Conservation (phyloP, 176 grass and related monocot species). For the Carex scoparia region DNA sequence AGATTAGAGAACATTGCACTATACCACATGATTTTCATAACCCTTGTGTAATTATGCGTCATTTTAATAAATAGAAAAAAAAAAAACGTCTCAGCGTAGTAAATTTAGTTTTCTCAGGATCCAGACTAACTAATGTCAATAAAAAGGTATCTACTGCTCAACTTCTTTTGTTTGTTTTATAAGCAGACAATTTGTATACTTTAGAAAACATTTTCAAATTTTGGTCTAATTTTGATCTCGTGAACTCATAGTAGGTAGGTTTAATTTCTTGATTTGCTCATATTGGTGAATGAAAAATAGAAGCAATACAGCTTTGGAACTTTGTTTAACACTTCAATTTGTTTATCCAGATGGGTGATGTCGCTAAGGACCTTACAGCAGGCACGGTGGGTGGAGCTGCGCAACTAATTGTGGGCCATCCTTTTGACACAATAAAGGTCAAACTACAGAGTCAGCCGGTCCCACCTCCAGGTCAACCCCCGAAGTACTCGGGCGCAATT, state of each 20-base stretch:
- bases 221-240: background rate
- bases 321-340: constrained; percentile 15
- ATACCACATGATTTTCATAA: background rate
- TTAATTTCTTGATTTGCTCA: background rate
- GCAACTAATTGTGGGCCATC: constrained; percentile 73
- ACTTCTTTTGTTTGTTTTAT: background rate
- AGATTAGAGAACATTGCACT: background rate
- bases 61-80: too few species aligned
- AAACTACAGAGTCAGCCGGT: constrained; percentile 86
- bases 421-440: constrained; percentile 90
- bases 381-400: constrained; percentile 75
- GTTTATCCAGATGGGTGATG: constrained; percentile 62
- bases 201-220: background rate
- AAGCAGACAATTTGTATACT: background rate
- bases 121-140: background rate
- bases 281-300: background rate
- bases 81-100: too few species aligned
- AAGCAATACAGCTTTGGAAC: background rate
- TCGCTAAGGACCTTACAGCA: constrained; percentile 72
- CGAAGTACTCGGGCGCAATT: constrained; percentile 57
- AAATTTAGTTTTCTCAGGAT: background rate
- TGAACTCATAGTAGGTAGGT: background rate
- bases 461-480: constrained; percentile 48
- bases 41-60: background rate
- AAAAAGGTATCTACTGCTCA: background rate